Evolutionary conservation across 257 asterid genomes (phyloP), one percentile per base, ranked within the genome.

Genomic region (Ligustrum vulgare): DNA sequence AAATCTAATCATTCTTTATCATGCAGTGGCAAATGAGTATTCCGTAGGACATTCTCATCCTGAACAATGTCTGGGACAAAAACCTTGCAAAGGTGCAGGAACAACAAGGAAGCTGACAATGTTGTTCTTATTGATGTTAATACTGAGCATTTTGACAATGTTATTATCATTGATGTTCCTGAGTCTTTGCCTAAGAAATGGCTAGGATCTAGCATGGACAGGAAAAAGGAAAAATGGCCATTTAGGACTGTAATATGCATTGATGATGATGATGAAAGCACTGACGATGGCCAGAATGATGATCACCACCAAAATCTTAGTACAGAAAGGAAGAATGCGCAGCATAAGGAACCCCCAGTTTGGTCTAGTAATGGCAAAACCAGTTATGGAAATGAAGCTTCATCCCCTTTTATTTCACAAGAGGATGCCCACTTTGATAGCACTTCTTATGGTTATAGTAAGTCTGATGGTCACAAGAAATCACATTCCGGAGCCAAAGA

Each of bases 51-150:
- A 23, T 23, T 60, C 33, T 60, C 35, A 22, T 60, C 33, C 8
- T 23, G 16, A 25, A 23, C 16, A 12, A 22, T 60, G 67, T 9
- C 34, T 22, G 67, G 67, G 33, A 22, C 0, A 16, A 10, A 8
- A 23, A 23, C 67, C 67, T 60, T 25, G 34, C 33, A 2, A 25
- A 25, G 67, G 18, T 60, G 67, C 67, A 23, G 33, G 13, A 60
- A 60, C 34, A 60, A 6, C 18, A 3, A 22, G 34, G 80, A 76
- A 49, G 71, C 78, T 75, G 86, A 87, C 70, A 68, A 86, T 58
- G 81, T 85, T 22, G 81, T 89, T 73, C 74, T 88, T 67, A 94
- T 92, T 76, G 98, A 92, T 67, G 89, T 80, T 4, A 97, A 92
- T 58, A 64, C 83, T 65, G 91, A 88, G 65, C 75, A 65, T 76